Evolutionary conservation across 345 rosid species (phyloP), one percentile per base, ranked within the genome.

Genomic region (Euphorbia pulcherrima): DNA sequence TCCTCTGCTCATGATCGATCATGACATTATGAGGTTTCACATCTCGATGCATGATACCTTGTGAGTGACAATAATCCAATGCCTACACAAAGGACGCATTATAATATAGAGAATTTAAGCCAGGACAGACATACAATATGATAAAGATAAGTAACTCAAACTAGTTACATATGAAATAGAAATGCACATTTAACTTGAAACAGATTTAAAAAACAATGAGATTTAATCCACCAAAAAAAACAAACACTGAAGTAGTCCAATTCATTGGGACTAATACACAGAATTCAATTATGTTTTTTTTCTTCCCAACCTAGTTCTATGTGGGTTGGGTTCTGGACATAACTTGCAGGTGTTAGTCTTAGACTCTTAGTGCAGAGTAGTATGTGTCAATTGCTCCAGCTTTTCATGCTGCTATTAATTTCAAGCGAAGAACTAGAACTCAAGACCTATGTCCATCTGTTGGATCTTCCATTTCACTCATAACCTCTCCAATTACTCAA

Each of bases 41-140:
- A 82, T 94, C 99, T 72, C 97, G 88, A 75, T 93, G 98, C 98
- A 93, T 93, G 60, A 93, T 93, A 62, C 98, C 98, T 80, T 89
- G 97, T 1, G 99, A 89, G 81, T 94, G 99, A 78, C 99, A 91
- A 75, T 82, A 89, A 78, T 91, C 99, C 86, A 94, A 79, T 5
- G 99, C 99, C 99, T 94, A 66, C 74, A 77, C 33, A 70, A 54
- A 78, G 62, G 35, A 58, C 59, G 13, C 8, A 65, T 10, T 27
- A n/a, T n/a, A n/a, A n/a, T n/a, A n/a, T n/a, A n/a, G n/a, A n/a
- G n/a, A 33, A 9, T 6, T 39, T 39, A 44, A 12, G 50, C 2
- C 16, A 44, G 16, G 17, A 44, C 18, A 44, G 16, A 44, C 4
- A 33, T 7, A 14, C 16, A 44, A 44, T 18, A 44, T 44, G 2